Evolutionary conservation across 805 yeast species (phyloP).

Genomic region (Candida oleophila): DNA sequence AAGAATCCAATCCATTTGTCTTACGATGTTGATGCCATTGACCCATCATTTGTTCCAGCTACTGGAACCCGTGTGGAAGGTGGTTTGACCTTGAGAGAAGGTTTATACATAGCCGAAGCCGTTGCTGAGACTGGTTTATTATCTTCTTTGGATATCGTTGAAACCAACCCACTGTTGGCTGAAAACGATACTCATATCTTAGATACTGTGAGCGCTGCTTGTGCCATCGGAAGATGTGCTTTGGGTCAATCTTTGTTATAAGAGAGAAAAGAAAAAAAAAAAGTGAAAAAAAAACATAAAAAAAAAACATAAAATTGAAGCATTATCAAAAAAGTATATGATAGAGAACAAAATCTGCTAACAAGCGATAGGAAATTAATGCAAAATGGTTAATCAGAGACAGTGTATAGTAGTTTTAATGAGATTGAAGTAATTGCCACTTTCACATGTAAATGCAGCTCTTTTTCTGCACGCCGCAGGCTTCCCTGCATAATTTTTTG

Average conservation of each 20-base stretch:
- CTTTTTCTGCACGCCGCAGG: background rate
- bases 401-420: background rate
- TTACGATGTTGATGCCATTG: conserved; percentile 96
- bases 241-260: conserved; percentile 84
- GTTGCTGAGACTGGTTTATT: conserved; percentile 87
- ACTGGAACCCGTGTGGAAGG: conserved; percentile 98
- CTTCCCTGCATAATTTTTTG: background rate
- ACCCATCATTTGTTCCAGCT: conserved; percentile 91
- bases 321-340: background rate
- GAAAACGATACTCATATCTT: conserved; percentile 69
- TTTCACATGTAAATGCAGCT: background rate
- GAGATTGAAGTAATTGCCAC: background rate
- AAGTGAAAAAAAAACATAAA: background rate
- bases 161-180: conserved; percentile 88
- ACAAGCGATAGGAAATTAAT: background rate
- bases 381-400: background rate
- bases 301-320: too few species aligned
- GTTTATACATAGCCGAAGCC: conserved; percentile 88
- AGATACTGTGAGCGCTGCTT: conserved; percentile 87
- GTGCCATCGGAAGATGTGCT: conserved; percentile 91
- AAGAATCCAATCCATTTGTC: conserved; percentile 79
- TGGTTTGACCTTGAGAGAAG: conserved; percentile 92
- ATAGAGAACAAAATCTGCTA: background rate
- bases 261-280: conserved; percentile 4
- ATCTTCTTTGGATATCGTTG: conserved; percentile 87